Base-by-base conservation (phyloP, 2,329 filamentous ascomycete species). In the Cladosporium sp. region DNA sequence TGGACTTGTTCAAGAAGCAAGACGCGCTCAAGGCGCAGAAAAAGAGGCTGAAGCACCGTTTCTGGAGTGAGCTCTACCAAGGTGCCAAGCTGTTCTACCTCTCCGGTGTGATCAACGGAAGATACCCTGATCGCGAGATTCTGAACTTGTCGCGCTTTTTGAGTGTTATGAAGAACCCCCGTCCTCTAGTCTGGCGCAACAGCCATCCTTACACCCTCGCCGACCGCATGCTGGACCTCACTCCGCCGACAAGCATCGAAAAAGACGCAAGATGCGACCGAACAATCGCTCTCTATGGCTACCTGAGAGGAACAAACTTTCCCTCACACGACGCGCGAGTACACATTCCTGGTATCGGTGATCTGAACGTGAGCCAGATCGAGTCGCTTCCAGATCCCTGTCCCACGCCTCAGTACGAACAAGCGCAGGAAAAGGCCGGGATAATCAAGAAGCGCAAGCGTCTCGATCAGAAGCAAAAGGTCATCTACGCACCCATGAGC, bases 111-210 rank as follows among this genome's bases (percentile, higher is more conserved):
- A 87, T 97, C 61, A 99, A 99, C 68, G 93, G 93, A 37, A 81
- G 93, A 56, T 99, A 99, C 64, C 95, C 93, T 0, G 93, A 99
- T 68, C 84, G 95, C 57, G 95, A 99, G 70, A 84, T 99, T 13
- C 88, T 97, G 73, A 99, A 99, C 65, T 71, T 99, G 48, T 95
- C 89, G 12, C 83, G 95, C 50, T 99, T 99, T 69, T 78, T 99
- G 58, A 95, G 89, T 17, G 90, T 99, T 58, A 99, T 99, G 95
- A 99, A 99, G 77, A 99, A 96, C 66, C 92, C 95, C 4, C 81
- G 93, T 53, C 93, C 93, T n/a, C 76, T 99, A 24, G 78, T 99
- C 37, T 99, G 93, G 92, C 82, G 95, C 53, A 99, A 99, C 68
- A 87, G 89, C 1, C 93, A 99, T 74, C 91, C 92, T 4, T 99